Evolutionary conservation across 495 filamentous ascomycete genomes (phyloP), one percentile per base, ranked within the genome.

Genomic region (Bathelium albidoporum): DNA sequence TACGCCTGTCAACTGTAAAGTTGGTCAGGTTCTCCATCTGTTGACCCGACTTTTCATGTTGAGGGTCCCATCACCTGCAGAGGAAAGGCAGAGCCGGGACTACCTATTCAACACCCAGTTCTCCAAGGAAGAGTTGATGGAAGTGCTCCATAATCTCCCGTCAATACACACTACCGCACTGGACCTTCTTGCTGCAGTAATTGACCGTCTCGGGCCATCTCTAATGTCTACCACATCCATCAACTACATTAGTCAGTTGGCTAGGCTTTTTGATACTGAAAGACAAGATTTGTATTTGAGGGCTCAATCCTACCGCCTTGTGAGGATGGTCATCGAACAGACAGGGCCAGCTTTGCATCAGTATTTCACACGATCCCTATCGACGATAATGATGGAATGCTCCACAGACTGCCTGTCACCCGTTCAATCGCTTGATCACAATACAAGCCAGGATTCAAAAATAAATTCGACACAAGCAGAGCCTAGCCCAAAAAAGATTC

Each of bases 81-180:
- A 59, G n/a, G 26, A 18, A 29, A 64, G 61, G 16, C 63, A 59
- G 32, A 63, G 70, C 66, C 32, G 76, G 73, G 2, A 73, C 73
- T 49, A 36, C 53, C 32, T 69, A 43, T 74, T 83, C 60, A 90
- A 89, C 62, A 76, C 81, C 24, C 84, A 88, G 68, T 84, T 95
- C 65, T 77, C 84, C 39, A 82, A 85, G 58, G 89, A 90, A 53
- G 91, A 96, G 73, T 83, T 86, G 64, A 89, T 93, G 65, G 79
- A 81, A 49, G 77, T 96, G 12, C 90, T 85, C 80, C 73, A 78
- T 28, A 80, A 83, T 34, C 75, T 96, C 5, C 90, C 91, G 31
- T 78, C 81, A 26, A 83, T 96, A 65, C 89, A 96, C 66, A 72
- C 82, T 41, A 82, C 87, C 14, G 82, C 83, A 39, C 74, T 94